phyloP scores from a whole-genome alignment of 148 eudicot species.

The Cornus controversa region DNA sequence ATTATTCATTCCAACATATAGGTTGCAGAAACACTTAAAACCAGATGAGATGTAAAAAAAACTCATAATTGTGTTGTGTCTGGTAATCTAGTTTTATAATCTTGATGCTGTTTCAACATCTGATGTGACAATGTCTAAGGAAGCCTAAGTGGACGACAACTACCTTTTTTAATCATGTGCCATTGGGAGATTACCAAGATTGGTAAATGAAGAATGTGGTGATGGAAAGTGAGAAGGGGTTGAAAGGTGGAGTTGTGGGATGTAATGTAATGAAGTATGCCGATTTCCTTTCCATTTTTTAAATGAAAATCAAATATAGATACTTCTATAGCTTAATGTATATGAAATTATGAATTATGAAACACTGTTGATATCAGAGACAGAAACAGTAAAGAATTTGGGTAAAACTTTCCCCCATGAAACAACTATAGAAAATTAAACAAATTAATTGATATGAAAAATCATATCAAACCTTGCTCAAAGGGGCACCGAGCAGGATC shows the following conservation, averaged over 20 bases:
- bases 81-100: too few species aligned
- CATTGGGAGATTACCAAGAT: too few species aligned
- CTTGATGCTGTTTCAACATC: too few species aligned
- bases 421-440: background rate
- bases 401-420: background rate
- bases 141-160: too few species aligned
- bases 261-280: background rate
- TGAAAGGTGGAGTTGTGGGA: too few species aligned
- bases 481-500: conserved; percentile 98
- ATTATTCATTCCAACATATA: too few species aligned
- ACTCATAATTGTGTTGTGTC: too few species aligned
- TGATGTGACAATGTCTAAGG: too few species aligned
- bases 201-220: too few species aligned
- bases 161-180: too few species aligned
- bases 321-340: background rate
- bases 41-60: background rate
- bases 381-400: background rate
- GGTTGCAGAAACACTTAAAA: background rate
- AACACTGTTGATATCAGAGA: background rate
- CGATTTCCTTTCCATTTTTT: background rate
- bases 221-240: too few species aligned
- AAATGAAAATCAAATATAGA: background rate
- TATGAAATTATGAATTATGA: background rate
- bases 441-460: conserved; percentile 1
- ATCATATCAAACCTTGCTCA: conserved; percentile 81